A percentile compares a stretch with the other conserved stretches of the same genome.
Conservation (phyloP, 345 rosid genomes). For the Gossypioides kirkii region DNA sequence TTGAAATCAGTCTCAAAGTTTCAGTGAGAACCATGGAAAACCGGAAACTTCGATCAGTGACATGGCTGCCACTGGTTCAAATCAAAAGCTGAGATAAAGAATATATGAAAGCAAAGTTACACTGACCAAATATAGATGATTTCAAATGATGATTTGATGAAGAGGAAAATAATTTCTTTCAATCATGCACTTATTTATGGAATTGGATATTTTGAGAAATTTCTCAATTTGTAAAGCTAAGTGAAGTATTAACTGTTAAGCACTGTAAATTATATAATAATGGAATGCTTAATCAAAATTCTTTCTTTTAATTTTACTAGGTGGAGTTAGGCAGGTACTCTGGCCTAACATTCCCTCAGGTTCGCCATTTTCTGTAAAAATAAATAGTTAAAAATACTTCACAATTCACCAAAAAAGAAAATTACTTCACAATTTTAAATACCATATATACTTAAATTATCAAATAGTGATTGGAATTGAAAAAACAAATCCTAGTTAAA, state of each 20-base stretch:
- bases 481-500: too few relatives aligned
- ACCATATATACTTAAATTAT: too few relatives aligned
- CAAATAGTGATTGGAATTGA: too few relatives aligned
- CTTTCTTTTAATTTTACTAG: neutral
- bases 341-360: constrained; percentile 44
- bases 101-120: constrained; percentile 37
- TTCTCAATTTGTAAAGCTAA: neutral
- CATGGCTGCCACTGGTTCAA: constrained; percentile 50
- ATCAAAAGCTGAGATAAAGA: constrained; percentile 31
- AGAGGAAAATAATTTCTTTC: constrained; percentile 30
- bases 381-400: neutral
- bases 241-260: constrained; percentile 30
- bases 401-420: too few relatives aligned
- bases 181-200: constrained; percentile 34
- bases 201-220: constrained; percentile 23
- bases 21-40: constrained; percentile 24
- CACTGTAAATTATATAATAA: constrained; percentile 21
- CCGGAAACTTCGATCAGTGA: constrained; percentile 20
- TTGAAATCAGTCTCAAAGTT: constrained; percentile 27
- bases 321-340: constrained; percentile 24
- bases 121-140: constrained; percentile 34
- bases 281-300: constrained; percentile 6
- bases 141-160: constrained; percentile 15
- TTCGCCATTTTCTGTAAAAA: constrained; percentile 16
- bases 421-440: too few relatives aligned